Percentiles rank a stretch among this genome's conserved stretches.
Conservation (phyloP, 176 grass and related monocot genomes). For the Musa acuminata region DNA sequence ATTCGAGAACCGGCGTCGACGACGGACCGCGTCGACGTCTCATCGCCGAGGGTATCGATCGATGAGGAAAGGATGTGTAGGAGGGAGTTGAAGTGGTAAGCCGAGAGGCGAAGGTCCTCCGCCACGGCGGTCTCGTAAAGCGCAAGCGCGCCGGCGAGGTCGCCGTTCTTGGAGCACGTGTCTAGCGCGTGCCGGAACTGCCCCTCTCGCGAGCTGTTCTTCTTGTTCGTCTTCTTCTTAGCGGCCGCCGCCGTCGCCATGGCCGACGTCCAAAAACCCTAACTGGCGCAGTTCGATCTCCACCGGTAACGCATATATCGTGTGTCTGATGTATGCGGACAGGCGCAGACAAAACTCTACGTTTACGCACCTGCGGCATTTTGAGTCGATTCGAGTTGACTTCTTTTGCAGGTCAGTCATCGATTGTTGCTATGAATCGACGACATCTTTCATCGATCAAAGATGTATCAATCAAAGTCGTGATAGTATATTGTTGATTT, state of each 20-base stretch:
- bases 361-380: no score
- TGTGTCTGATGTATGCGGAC: no score
- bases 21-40: conserved; percentile 2
- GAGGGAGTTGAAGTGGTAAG: conserved; percentile 69
- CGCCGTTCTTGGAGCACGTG: conserved; percentile 21
- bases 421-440: no score
- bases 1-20: conserved; percentile 23
- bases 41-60: conserved; percentile 4
- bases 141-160: conserved; percentile 23
- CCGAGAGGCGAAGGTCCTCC: conserved; percentile 35
- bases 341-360: no score
- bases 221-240: conserved; percentile 3
- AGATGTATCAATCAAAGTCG: no score
- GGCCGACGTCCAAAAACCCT: not conserved
- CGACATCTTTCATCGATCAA: no score
- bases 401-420: no score
- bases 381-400: no score
- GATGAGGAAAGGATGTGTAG: conserved; percentile 37
- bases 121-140: conserved; percentile 3
- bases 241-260: not conserved
- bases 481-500: no score
- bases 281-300: no score
- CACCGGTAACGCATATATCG: no score
- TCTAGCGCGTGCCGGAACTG: conserved; percentile 11
- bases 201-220: not conserved